Evolutionary conservation across 352 stramenopile genomes (phyloP), one percentile per base, ranked within the genome.

Genomic region (Phytophthora pisi): DNA sequence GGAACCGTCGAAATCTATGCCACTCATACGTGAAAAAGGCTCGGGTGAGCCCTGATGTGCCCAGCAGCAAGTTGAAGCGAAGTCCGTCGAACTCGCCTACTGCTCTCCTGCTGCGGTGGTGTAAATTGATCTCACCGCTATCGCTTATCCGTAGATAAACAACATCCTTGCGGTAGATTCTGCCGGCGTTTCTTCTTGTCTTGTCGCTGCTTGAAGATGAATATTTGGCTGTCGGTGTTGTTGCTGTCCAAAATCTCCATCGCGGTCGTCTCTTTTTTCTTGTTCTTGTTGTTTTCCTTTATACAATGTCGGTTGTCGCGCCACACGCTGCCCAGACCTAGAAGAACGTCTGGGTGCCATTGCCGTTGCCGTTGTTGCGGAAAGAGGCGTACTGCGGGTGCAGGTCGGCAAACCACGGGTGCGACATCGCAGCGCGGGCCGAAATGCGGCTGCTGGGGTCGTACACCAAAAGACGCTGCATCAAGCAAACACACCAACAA

Each of bases 331-430:
- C 20, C 18, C 11, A 10, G 10, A 46, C 20, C 66, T 74, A 80
- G 46, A 79, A 70, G 45, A 68, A 75, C 34, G 61, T 78, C 65
- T 89, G 81, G 34, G 78, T 79, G 69, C 77, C 68, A 59, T 80
- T 77, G 46, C 78, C 74, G 28, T 71, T 77, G 43, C 66, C 57
- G 66, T 86, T 87, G 60, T 77, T 82, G 51, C 79, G 82, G 69
- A 93, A 93, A 6, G 81, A 84, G 18, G 84, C 72, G 65, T 93
- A 92, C 56, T 92, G 84, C 24, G 78, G 71, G 36, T 93, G 83
- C 47, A 95, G 57, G 34, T 95, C 86, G 46, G 91, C 81, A 54
- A 96, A 96, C 87, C 87, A 96, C 51, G 87, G 84, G 57, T 96
- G 88, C 16, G 75, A 73, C 88, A 96, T 93, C 20, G 88, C 88